Base-by-base conservation (phyloP, 2,329 filamentous ascomycete genomes). In the Pseudocercospora vitis region DNA sequence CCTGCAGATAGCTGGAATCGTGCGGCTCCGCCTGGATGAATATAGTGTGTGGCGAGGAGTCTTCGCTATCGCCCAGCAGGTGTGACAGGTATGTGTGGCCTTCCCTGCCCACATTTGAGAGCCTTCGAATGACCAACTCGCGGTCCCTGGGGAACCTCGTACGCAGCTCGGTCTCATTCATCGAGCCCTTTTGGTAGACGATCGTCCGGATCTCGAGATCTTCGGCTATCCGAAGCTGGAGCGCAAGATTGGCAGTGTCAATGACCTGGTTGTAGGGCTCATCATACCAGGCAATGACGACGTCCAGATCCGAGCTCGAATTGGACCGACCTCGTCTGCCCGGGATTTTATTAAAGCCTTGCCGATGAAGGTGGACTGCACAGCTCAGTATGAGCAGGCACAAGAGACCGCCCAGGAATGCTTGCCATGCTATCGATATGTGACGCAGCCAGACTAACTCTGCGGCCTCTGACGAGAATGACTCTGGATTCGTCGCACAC, bases 1-100 rank as follows among this genome's bases (percentile, higher is more conserved):
- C 60, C 24, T 68, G 68, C 33, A 77, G 65, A 39, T 74, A 69
- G 24, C 55, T 55, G 23, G 68, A 68, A 29, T 75, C 74, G 58
- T 78, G 68, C 35, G 75, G 61, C 32, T 71, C 70, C 3, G 75
- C 76, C 63, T 78, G 76, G 3, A 79, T 63, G 65, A 79, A 79
- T n/a, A 79, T 56, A 0, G 74, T 77, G 45, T 78, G 75, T 8
- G 65, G 66, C 12, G 76, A 71, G 4, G 78, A 68, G 21, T 61
- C 62, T 35, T 76, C 70, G 71, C 72, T 78, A 39, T 67, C 53
- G 16, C 59, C 63, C 6, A 76, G 55, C 29, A 78, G 76, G 57
- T 79, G 76, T 57, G 72, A 63, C 7, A 79, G 70, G 63, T 74
- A 78, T 4, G 74, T 75, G 9, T 73, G 74, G 14, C 72, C 70